phyloP scores from a whole-genome alignment of 2,329 filamentous ascomycete genomes.

The Talaromyces amestolkiae region DNA sequence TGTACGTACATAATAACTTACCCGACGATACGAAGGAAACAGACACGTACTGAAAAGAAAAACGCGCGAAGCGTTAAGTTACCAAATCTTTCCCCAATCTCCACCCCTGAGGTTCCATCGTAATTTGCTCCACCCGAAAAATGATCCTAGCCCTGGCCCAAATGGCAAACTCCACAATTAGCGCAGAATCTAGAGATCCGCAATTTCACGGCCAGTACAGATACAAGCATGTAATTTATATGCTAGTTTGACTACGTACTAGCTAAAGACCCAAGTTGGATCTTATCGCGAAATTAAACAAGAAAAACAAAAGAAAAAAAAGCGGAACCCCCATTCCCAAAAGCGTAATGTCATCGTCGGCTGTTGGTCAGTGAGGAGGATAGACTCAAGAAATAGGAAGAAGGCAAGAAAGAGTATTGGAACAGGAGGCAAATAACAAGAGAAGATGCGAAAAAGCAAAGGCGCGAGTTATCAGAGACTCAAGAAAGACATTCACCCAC shows the following conservation, averaged over 20 bases:
- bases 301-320: conserved; percentile 5
- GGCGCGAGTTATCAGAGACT: background rate
- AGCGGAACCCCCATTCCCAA: conserved; percentile 4
- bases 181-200: conserved; percentile 15
- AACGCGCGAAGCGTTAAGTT: background rate
- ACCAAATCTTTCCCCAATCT: background rate
- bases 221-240: conserved; percentile 15
- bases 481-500: background rate
- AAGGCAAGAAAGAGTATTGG: background rate
- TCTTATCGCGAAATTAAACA: conserved; percentile 14
- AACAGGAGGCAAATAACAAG: background rate
- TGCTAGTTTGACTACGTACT: background rate
- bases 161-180: conserved; percentile 11
- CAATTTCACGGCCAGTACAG: conserved; percentile 15
- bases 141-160: conserved; percentile 10
- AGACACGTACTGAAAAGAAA: background rate
- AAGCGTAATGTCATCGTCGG: background rate
- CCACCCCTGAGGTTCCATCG: conserved; percentile 9
- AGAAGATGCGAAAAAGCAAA: background rate
- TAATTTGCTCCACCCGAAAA: conserved; percentile 9
- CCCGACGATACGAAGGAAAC: background rate
- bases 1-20: background rate
- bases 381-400: background rate
- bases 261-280: background rate
- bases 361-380: background rate